Percentiles rank a stretch among this genome's conserved stretches.
Conservation (phyloP, 257 asterid species). For the Solanum boliviense region DNA sequence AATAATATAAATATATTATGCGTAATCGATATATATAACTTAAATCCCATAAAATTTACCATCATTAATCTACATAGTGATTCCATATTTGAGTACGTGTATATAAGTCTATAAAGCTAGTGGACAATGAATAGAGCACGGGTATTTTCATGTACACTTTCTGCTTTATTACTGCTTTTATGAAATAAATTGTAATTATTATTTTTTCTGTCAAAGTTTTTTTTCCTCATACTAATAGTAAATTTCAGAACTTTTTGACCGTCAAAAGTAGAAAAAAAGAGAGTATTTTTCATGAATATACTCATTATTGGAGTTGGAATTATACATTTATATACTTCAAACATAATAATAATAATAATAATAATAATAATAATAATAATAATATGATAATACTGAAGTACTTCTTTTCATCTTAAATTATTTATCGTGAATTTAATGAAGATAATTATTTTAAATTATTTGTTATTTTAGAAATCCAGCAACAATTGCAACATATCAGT, state of each 20-base stretch:
- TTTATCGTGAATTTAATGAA: background rate
- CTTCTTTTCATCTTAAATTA: background rate
- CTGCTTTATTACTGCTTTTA: background rate
- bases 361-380: background rate
- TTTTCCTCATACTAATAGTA: background rate
- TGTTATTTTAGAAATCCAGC: background rate
- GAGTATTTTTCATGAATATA: background rate
- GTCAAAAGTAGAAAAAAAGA: background rate
- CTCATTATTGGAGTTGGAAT: background rate
- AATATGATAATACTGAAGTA: background rate
- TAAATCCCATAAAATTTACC: background rate
- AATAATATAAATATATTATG: background rate
- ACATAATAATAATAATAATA: background rate
- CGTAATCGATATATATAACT: background rate
- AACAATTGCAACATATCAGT: background rate
- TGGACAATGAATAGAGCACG: slow-evolving; percentile 13
- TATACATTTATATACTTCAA: background rate
- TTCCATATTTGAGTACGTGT: background rate
- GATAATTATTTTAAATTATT: background rate
- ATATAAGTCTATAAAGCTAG: background rate
- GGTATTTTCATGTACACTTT: slow-evolving; percentile 8
- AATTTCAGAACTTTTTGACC: slow-evolving; percentile 1
- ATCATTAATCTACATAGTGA: background rate
- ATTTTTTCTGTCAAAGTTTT: background rate
- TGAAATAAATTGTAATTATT: slow-evolving; percentile 7